phyloP scores from a whole-genome alignment of 2,329 filamentous ascomycete genomes.

The Venturia nashicola region DNA sequence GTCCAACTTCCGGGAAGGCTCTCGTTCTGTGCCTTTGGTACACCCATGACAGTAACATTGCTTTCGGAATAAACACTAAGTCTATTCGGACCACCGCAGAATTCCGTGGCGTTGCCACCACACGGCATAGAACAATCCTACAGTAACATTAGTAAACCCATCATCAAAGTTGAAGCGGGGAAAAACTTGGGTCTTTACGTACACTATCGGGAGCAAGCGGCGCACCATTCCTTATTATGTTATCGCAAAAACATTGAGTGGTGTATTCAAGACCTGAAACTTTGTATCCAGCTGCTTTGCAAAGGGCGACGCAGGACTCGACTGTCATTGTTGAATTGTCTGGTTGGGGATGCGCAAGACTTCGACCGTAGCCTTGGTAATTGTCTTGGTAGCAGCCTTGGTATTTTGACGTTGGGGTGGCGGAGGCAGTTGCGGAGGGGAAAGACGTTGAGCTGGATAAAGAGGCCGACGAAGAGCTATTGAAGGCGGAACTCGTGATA shows the following conservation, averaged over 20 bases:
- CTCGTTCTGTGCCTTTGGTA: slow-evolving; percentile 16
- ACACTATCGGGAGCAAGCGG: no score
- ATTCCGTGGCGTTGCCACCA: slow-evolving; percentile 16
- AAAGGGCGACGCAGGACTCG: neutral
- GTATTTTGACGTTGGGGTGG: neutral
- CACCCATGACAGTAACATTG: slow-evolving; percentile 14
- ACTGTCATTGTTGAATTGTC: neutral
- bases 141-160: neutral
- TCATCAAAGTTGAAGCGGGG: no score
- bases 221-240: slow-evolving; percentile 9
- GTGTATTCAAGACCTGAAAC: neutral
- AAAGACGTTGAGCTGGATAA: no score
- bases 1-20: slow-evolving; percentile 16
- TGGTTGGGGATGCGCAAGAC: neutral
- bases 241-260: slow-evolving; percentile 19
- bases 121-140: slow-evolving; percentile 21
- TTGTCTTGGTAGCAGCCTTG: neutral
- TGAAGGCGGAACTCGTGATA: no score
- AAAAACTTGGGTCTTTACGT: no score
- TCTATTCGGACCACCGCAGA: slow-evolving; percentile 20
- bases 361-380: neutral
- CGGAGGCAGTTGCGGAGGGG: no score
- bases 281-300: neutral
- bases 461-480: no score
- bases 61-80: slow-evolving; percentile 19